Percentiles rank a stretch among this genome's conserved stretches.
phyloP scores from a whole-genome alignment of 1,139 yeast genomes.

The Yamadazyma spencermartinsiae region DNA sequence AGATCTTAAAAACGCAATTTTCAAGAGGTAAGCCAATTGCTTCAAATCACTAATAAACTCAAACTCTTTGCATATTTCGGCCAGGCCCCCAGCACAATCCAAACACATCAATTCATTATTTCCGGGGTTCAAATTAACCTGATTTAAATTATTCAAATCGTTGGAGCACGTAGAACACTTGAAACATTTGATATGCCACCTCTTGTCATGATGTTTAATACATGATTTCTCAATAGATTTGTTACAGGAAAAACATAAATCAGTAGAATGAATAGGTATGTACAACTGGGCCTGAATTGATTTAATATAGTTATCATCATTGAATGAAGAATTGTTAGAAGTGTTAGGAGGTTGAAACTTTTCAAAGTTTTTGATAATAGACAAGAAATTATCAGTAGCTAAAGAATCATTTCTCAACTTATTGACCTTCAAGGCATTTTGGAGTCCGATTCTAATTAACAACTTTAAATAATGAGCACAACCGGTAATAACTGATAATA shows the following conservation, averaged over 20 bases:
- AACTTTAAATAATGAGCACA: slow-evolving; percentile 91
- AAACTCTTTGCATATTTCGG: slow-evolving; percentile 52
- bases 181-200: slow-evolving; percentile 86
- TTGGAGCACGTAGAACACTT: slow-evolving; percentile 57
- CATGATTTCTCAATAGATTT: slow-evolving; percentile 85
- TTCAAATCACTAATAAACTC: slow-evolving; percentile 62
- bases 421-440: slow-evolving; percentile 70
- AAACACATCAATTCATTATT: slow-evolving; percentile 50
- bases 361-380: slow-evolving; percentile 27
- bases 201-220: slow-evolving; percentile 54
- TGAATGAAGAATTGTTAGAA: slow-evolving; percentile 23
- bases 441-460: slow-evolving; percentile 77
- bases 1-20: slow-evolving; percentile 82
- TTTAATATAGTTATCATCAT: slow-evolving; percentile 13
- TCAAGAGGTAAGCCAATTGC: slow-evolving; percentile 74
- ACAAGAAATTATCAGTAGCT: slow-evolving; percentile 66
- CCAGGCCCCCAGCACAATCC: slow-evolving; percentile 45
- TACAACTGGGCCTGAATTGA: slow-evolving; percentile 36
- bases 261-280: slow-evolving; percentile 69
- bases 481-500: slow-evolving; percentile 83
- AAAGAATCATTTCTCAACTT: slow-evolving; percentile 55
- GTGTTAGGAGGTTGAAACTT: slow-evolving; percentile 14
- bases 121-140: slow-evolving; percentile 26
- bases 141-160: slow-evolving; percentile 29
- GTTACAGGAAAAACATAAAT: slow-evolving; percentile 69